Conservation (phyloP, 1,284 basidiomycete species). For the Cutaneotrichosporon arboriforme region DNA sequence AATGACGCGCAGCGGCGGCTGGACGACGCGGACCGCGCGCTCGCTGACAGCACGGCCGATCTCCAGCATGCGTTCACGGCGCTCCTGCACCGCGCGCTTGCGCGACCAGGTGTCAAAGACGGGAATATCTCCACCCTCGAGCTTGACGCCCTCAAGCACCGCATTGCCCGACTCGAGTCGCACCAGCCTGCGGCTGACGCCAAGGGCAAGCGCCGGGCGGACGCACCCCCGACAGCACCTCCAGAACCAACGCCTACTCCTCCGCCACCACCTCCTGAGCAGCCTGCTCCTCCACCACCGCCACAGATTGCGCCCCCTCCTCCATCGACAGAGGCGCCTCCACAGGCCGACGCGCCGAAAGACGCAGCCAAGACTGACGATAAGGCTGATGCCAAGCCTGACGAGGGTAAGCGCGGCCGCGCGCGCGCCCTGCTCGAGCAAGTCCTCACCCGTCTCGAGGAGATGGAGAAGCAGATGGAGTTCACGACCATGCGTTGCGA, state of each 20-base stretch:
- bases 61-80: slow-evolving; percentile 3
- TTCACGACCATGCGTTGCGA: not conserved
- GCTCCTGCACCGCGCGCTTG: slow-evolving; percentile 2
- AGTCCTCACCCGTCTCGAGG: not conserved
- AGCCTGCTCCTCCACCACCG: no score
- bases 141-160: slow-evolving; percentile 1
- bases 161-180: not conserved
- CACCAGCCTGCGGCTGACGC: not conserved
- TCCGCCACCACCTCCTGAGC: no score
- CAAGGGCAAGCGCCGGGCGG: not conserved
- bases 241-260: not conserved
- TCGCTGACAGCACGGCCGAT: not conserved
- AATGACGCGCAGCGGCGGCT: slow-evolving; percentile 1
- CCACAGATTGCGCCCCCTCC: not conserved
- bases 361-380: not conserved
- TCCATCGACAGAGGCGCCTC: not conserved
- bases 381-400: not conserved
- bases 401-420: not conserved
- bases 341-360: not conserved
- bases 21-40: not conserved
- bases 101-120: not conserved
- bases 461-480: not conserved
- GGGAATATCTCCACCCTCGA: not conserved
- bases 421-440: not conserved
- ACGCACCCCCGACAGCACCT: not conserved